These are phyloP conservation scores for Volvox africanus DNA, from an alignment of 139 green algal species.

Conservation along the genomic window DNA sequence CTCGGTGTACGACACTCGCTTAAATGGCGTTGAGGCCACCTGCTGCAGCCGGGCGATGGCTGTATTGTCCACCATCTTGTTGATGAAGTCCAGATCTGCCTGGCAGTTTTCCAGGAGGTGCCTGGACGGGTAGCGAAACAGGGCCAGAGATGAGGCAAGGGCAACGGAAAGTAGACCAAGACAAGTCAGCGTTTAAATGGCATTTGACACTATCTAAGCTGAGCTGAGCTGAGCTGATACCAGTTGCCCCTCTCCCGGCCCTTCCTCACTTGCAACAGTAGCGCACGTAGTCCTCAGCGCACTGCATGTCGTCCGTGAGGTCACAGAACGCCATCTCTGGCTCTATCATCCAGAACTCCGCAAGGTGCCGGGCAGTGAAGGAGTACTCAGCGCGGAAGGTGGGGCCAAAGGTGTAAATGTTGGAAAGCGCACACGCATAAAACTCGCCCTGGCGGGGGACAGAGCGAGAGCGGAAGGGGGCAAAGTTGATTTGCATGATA, in stretches of 20 bases:
- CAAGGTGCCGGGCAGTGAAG: conserved; percentile 95
- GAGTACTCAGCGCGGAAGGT: conserved; percentile 97
- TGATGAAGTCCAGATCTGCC: conserved; percentile 69
- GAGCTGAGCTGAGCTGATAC: too few relatives aligned
- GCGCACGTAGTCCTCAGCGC: conserved; percentile 92
- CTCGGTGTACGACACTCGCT: conserved; percentile 93
- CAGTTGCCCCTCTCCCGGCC: too few relatives aligned
- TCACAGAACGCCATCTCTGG: conserved; percentile 97
- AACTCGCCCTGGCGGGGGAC: conserved; percentile 82
- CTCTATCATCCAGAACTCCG: conserved; percentile 99
- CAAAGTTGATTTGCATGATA: too few relatives aligned
- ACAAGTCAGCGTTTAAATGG: not conserved
- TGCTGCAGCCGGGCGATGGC: conserved; percentile 84
- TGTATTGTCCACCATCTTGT: conserved; percentile 89
- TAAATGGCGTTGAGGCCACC: conserved; percentile 89
- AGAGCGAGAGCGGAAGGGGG: not conserved
- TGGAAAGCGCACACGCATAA: conserved; percentile 89
- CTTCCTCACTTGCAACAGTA: conserved; percentile 84
- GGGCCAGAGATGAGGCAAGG: not conserved
- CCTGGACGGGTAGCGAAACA: conserved; percentile 19
- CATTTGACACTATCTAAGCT: too few relatives aligned
- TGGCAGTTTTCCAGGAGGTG: conserved; percentile 78
- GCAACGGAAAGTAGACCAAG: not conserved
- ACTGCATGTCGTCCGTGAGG: conserved; percentile 95
- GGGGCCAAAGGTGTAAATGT: conserved; percentile 95